Evolutionary conservation across 2,329 filamentous ascomycete genomes (phyloP).

Genomic region (Hymenoscyphus fraxineus): DNA sequence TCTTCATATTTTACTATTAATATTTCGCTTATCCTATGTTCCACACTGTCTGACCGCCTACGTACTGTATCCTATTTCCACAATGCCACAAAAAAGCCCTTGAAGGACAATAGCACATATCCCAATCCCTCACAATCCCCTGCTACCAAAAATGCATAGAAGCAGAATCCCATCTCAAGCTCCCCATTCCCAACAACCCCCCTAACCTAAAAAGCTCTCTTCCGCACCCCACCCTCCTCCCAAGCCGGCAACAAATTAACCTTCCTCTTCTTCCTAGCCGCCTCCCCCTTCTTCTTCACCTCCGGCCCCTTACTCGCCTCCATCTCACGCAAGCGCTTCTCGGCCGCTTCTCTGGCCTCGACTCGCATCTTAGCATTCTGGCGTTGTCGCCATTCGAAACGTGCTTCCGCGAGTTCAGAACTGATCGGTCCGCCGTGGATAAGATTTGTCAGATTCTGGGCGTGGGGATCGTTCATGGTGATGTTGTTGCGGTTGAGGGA

Average conservation of each 20-base stretch:
- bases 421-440: constrained; percentile 22
- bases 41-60: too few species aligned
- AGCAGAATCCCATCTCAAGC: neutral
- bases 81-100: too few species aligned
- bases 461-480: constrained; percentile 4
- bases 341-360: constrained; percentile 19
- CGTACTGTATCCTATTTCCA: too few species aligned
- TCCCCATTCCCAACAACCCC: neutral
- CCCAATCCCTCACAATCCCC: too few species aligned
- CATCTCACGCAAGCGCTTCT: constrained; percentile 14
- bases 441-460: constrained; percentile 14
- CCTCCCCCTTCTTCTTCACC: constrained; percentile 1
- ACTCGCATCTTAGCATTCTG: constrained; percentile 15
- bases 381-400: constrained; percentile 11
- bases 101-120: too few species aligned
- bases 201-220: neutral
- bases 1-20: too few species aligned
- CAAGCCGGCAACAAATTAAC: constrained; percentile 8
- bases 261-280: neutral
- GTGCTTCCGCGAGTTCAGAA: constrained; percentile 16
- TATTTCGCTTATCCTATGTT: too few species aligned
- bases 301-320: neutral
- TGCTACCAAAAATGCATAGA: too few species aligned
- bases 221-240: constrained; percentile 10
- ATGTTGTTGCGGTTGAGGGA: neutral